Base-by-base conservation (phyloP, 2,329 filamentous ascomycete genomes). In the Dothistroma pini region DNA sequence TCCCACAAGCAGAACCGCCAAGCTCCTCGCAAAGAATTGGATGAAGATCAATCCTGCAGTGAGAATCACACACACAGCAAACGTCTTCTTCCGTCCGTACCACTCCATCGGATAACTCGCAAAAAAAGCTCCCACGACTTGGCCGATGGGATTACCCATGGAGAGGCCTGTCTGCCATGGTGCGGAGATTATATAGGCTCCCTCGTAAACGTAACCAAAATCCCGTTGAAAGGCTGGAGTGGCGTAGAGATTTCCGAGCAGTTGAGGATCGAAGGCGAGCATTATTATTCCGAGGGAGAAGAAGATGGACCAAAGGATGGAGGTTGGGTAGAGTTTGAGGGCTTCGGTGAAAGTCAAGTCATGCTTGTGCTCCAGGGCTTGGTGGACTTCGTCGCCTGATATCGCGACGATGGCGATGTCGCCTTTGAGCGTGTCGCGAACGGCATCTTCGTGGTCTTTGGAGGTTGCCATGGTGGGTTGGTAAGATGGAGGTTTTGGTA, bases 241-340 rank as follows among this genome's bases (percentile, higher is more conserved):
- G 2, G 83, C 81, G 66, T 84, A 87, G 57, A 89, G 78, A 62
- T 86, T 85, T 25, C 84, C 84, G 7, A 88, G 78, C 10, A 89
- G 79, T 70, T 88, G 85, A 0, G 84, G 83, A 69, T 88, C 86
- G 68, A 88, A 89, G 4, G 84, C 75, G 64, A 61, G 59, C 83
- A 86, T 86, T 64, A 86, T 82, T 41, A 86, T 81, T 7, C 83
- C 83, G 2, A 86, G 74, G 4, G 81, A 84, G 64, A 87, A 84
- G 68, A 84, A 85, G 48, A 80, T 76, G 8, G 83, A 84, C 85
- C 84, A 87, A 73, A 71, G 75, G 6, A 78, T 74, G 5, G 80
- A 79, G 47, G 75, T 75, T 0, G 78, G 79, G 61, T 81, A 82
- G 8, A 77, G 69, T 64, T 73, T 77, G 14, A 80, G 56, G 4